Evolutionary conservation across 2,329 filamentous ascomycete species (phyloP), one percentile per base, ranked within the genome.

Genomic region (Sphaerulina vaccinii): DNA sequence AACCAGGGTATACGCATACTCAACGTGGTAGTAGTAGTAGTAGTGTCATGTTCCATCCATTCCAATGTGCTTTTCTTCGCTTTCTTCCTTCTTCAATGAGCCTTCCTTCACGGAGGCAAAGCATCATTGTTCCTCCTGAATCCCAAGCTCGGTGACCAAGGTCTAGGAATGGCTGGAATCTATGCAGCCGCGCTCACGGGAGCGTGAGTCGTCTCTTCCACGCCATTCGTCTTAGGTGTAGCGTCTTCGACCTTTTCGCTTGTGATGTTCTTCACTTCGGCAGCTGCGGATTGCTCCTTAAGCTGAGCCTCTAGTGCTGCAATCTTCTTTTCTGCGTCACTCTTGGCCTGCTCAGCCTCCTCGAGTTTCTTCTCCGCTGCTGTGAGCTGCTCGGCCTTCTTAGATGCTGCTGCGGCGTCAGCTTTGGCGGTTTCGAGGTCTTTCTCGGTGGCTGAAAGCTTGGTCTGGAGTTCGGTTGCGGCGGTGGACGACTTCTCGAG

Each of bases 381-480:
- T 3, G 35, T 35, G 13, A 54, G 46, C 15, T 54, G 45, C 45
- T 37, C 46, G 7, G 36, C 40, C 16, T 54, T 54, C 46, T 49
- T 50, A 5, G 40, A 39, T 2, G 51, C 46, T 8, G 36, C 36
- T 24, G 42, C 51, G 8, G 32, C 41, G 11, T 50, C 54, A 24
- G 50, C 42, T 40, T 54, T 51, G 19, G 39, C 47, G 27, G 51
- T 15, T 21, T 48, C 44, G 21, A 57, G 43, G 5, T 57, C 51
- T n/a, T 47, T 43, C 21, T 48, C 43, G 8, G 54, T 29, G 13
- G 52, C 38, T 15, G 47, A 36, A 6, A 57, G 47, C 47, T 54
- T 49, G 18, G 51, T 43, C 15, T 49, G 42, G 8, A 51, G 29
- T 13, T 54, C 47, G 45, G 39, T 5, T 36, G 47, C 37, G 46